Evolutionary conservation across 352 stramenopile species (phyloP).

Genomic region (Phytophthora syringae): DNA sequence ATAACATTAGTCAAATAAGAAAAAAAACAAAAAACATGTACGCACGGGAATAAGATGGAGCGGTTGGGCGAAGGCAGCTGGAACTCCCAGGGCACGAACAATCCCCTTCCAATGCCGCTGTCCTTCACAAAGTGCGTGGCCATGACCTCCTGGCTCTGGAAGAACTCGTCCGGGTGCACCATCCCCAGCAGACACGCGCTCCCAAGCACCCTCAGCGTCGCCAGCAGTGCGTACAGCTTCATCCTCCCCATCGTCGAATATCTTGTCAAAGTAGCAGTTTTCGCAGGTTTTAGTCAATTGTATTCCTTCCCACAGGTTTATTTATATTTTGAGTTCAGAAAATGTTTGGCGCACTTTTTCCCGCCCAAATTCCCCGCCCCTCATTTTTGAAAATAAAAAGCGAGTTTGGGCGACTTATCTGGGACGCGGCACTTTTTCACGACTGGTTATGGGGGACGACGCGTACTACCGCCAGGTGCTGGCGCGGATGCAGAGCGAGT

Average conservation of each 20-base stretch:
- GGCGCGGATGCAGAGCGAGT: constrained; percentile 71
- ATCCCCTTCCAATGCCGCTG: constrained; percentile 29
- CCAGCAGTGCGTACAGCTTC: constrained; percentile 43
- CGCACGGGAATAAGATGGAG: constrained; percentile 79
- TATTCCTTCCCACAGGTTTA: neutral
- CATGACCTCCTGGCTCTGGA: constrained; percentile 89
- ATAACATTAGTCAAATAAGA: constrained; percentile 8
- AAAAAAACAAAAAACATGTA: constrained; percentile 2
- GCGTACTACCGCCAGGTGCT: constrained; percentile 60
- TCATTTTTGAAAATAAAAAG: neutral
- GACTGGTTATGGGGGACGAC: constrained; percentile 24
- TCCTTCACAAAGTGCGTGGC: constrained; percentile 52
- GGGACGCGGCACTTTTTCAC: constrained; percentile 24
- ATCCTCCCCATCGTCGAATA: constrained; percentile 1
- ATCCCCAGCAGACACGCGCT: constrained; percentile 54
- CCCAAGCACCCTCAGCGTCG: constrained; percentile 44
- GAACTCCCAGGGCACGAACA: constrained; percentile 84
- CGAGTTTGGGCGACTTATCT: neutral
- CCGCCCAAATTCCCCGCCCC: constrained; percentile 16
- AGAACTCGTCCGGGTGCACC: constrained; percentile 88
- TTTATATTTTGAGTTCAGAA: neutral
- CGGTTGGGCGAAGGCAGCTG: constrained; percentile 64
- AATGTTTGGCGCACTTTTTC: constrained; percentile 20
- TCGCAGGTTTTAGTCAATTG: constrained; percentile 2
- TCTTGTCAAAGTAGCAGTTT: constrained; percentile 16